Evolutionary conservation across 306 rosid species (phyloP).

Genomic region (Trifolium repens): DNA sequence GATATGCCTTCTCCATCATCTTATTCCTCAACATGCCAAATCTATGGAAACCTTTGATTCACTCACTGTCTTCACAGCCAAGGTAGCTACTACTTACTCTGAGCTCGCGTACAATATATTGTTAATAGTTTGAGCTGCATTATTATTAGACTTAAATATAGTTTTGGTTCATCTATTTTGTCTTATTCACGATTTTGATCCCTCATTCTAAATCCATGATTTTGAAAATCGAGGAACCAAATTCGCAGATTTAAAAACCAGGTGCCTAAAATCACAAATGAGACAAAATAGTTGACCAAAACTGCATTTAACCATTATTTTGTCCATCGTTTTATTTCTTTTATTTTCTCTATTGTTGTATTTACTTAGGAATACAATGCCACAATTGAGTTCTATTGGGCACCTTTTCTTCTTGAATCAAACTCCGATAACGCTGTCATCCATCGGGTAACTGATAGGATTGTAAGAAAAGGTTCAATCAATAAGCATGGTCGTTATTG

Average conservation of each 20-base stretch:
- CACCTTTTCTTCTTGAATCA: conserved; percentile 93
- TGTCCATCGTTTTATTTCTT: background rate
- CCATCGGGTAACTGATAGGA: conserved; percentile 82
- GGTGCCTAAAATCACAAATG: background rate
- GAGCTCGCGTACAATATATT: background rate
- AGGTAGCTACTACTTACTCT: conserved; percentile 48
- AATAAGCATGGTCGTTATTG: conserved; percentile 81
- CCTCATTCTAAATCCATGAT: too few species aligned
- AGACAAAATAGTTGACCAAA: background rate
- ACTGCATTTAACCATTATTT: background rate
- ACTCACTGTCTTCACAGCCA: conserved; percentile 84
- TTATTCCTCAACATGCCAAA: conserved; percentile 69
- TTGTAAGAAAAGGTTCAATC: conserved; percentile 85
- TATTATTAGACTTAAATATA: background rate
- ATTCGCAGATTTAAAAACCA: too few species aligned
- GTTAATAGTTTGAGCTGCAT: conserved; percentile 8
- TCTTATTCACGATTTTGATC: background rate
- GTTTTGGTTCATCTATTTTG: background rate
- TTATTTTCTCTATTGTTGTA: background rate
- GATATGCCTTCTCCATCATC: conserved; percentile 79
- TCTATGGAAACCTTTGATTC: conserved; percentile 90
- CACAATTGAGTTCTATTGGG: conserved; percentile 98
- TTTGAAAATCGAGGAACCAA: background rate
- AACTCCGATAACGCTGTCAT: conserved; percentile 84
- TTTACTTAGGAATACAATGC: conserved; percentile 75